Percentiles rank a stretch among this genome's conserved stretches.
Conservation (phyloP, 495 filamentous ascomycete species). For the Halenospora varia region DNA sequence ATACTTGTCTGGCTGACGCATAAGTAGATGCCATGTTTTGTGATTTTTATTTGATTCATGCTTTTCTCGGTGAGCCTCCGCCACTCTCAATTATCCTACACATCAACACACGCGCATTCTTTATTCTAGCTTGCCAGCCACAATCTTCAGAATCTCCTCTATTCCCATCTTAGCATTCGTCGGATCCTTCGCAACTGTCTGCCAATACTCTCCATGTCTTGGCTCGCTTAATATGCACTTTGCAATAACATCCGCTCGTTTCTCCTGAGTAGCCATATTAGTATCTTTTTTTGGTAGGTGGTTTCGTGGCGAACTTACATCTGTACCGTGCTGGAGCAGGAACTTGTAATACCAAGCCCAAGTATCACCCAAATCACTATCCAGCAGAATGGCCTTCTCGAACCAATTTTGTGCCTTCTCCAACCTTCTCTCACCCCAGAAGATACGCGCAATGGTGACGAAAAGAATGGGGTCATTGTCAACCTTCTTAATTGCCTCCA, state of each 20-base stretch:
- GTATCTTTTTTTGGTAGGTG: too few species aligned
- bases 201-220: constrained; percentile 91
- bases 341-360: constrained; percentile 99
- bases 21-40: too few species aligned
- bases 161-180: constrained; percentile 64
- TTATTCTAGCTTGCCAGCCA: constrained; percentile 55
- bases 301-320: too few species aligned
- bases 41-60: too few species aligned
- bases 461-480: constrained; percentile 88
- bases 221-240: constrained; percentile 79
- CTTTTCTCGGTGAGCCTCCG: too few species aligned
- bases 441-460: constrained; percentile 50
- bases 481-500: constrained; percentile 95
- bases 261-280: constrained; percentile 52
- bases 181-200: constrained; percentile 79
- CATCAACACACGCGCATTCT: too few species aligned
- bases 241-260: constrained; percentile 70
- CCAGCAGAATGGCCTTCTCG: constrained; percentile 84
- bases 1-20: too few species aligned
- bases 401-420: constrained; percentile 96
- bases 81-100: too few species aligned
- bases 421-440: constrained; percentile 64
- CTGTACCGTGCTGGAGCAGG: constrained; percentile 81
- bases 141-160: constrained; percentile 80
- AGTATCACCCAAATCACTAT: constrained; percentile 83